Conservation (phyloP, 75 land plant species). For the Picea sitchensis region DNA sequence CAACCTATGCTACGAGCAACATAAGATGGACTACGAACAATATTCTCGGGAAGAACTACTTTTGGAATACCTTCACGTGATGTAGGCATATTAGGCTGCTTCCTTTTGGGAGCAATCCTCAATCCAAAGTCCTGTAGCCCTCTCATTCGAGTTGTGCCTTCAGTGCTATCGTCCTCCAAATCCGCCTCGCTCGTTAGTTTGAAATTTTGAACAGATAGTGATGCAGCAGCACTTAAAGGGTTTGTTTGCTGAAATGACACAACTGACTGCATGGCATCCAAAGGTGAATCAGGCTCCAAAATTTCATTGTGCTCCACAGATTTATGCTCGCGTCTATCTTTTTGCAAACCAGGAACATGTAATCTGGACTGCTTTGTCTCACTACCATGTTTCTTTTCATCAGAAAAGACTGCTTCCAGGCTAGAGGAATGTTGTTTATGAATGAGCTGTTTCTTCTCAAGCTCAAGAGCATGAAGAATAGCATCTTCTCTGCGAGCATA, state of each 20-base stretch:
- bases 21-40: conserved; percentile 17
- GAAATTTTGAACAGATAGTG: conserved; percentile 3
- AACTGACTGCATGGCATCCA: conserved; percentile 11
- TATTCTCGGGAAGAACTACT: conserved; percentile 22
- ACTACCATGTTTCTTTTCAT: conserved; percentile 8
- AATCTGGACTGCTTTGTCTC: conserved; percentile 1
- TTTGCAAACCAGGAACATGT: conserved; percentile 2
- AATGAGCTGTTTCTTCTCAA: conserved; percentile 43
- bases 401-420: not conserved
- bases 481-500: conserved; percentile 88
- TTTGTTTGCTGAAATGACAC: conserved; percentile 12
- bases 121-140: conserved; percentile 63
- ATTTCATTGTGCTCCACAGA: not conserved
- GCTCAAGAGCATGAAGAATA: conserved; percentile 76
- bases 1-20: conserved; percentile 15
- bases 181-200: conserved; percentile 22
- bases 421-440: conserved; percentile 12
- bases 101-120: conserved; percentile 17
- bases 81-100: conserved; percentile 12
- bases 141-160: conserved; percentile 60
- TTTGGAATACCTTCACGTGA: conserved; percentile 15
- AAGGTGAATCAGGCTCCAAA: conserved; percentile 11
- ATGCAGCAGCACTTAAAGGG: not conserved
- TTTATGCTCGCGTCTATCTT: conserved; percentile 1
- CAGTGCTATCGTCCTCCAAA: conserved; percentile 51